These are phyloP conservation scores for Colletotrichum spaethianum DNA, from an alignment of 2,329 filamentous ascomycete genomes.

Conservation along the genomic window DNA sequence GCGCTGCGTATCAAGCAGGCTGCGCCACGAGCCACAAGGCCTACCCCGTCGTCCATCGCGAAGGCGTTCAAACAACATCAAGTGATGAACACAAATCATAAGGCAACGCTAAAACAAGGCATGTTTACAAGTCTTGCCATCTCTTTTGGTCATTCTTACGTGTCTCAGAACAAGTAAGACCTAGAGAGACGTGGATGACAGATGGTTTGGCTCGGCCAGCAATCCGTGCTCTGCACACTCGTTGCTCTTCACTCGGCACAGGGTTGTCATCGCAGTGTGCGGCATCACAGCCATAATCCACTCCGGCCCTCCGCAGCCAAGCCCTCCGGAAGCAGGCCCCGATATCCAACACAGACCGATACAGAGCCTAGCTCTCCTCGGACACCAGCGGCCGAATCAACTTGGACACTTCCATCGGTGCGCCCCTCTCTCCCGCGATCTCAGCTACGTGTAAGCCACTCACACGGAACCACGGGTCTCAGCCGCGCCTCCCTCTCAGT, in stretches of 20 bases:
- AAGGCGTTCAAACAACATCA: background rate
- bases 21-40: background rate
- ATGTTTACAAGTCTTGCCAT: no score
- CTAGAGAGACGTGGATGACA: background rate
- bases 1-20: background rate
- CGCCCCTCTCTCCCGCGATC: background rate
- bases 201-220: background rate
- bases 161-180: background rate
- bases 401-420: constrained; percentile 14
- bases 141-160: background rate
- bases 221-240: background rate
- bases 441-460: background rate
- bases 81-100: background rate
- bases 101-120: background rate
- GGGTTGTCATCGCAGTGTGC: background rate
- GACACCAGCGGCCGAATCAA: constrained; percentile 46
- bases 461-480: constrained; percentile 44
- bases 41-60: background rate
- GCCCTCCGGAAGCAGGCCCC: background rate
- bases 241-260: background rate
- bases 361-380: constrained; percentile 30
- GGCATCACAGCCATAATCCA: background rate
- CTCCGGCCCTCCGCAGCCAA: background rate
- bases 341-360: background rate
- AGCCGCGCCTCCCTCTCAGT: constrained; percentile 65